Evolutionary conservation across 371 early-diverging fungal species (phyloP).

Genomic region (Rhizopus stolonifer): DNA sequence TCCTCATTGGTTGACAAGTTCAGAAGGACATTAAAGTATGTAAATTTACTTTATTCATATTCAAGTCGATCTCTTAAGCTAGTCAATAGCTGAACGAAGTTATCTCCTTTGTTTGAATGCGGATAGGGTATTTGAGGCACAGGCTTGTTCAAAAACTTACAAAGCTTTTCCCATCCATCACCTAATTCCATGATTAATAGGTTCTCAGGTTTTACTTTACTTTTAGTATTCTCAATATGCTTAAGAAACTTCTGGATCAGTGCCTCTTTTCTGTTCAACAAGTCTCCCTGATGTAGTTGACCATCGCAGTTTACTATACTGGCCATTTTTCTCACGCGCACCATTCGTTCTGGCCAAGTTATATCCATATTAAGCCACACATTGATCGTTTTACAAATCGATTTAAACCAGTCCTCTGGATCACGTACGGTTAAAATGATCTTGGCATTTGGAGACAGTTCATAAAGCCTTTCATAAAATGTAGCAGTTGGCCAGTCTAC

Average conservation of each 20-base stretch:
- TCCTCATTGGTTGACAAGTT: too few species aligned
- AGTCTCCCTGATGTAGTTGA: slow-evolving; percentile 11
- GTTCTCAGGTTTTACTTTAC: slow-evolving; percentile 21
- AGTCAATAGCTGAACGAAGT: background rate
- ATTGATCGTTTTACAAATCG: slow-evolving; percentile 20
- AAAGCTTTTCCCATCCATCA: slow-evolving; percentile 21
- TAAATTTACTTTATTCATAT: too few species aligned
- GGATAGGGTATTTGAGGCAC: slow-evolving; percentile 14
- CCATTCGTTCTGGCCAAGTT: slow-evolving; percentile 17
- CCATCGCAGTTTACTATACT: slow-evolving; percentile 18
- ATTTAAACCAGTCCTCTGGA: slow-evolving; percentile 26
- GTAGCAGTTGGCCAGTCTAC: slow-evolving; percentile 29
- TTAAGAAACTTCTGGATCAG: slow-evolving; percentile 13
- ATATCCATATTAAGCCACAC: slow-evolving; percentile 15
- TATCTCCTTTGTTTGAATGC: slow-evolving; percentile 8
- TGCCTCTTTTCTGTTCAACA: slow-evolving; percentile 3
- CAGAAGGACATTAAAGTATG: too few species aligned
- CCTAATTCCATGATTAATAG: slow-evolving; percentile 20
- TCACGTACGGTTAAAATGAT: slow-evolving; percentile 29
- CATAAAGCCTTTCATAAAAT: slow-evolving; percentile 21
- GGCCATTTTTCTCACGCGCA: slow-evolving; percentile 16
- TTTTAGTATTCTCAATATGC: slow-evolving; percentile 18
- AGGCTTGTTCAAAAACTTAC: slow-evolving; percentile 8
- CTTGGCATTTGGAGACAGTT: slow-evolving; percentile 32
- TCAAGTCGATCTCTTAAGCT: background rate